Base-by-base conservation (phyloP, 1,139 yeast species). In the Suhomyces maxii region DNA sequence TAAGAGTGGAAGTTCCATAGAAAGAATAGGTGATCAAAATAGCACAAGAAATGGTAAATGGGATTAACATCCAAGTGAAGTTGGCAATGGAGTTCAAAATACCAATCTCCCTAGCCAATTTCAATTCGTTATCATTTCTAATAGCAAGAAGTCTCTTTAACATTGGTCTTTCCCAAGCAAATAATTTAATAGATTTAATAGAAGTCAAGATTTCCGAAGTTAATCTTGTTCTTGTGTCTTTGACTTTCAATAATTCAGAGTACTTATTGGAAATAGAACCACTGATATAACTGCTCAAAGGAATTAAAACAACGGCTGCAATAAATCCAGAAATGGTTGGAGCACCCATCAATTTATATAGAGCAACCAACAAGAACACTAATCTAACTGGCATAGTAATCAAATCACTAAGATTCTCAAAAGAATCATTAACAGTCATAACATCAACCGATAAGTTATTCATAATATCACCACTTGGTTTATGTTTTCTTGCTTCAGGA, bases 101-200 rank as follows among this genome's bases (percentile, higher is more conserved):
- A 28, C 76, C 77, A 41, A 68, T 61, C 42, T 55, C 61, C 45
- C 58, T 65, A 39, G 62, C 56, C 33, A 62, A 61, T 12, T 42
- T 47, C 48, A 72, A 63, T 51, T 73, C 77, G 41, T 67, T 60
- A 25, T 61, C 67, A 49, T 71, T 71, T 62, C 78, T 67, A 30
- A 71, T 57, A 6, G 56, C 63, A 36, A 61, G 58, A 39, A 73
- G 61, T 48, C 69, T 62, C 25, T 58, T 55, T 51, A 71, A 54
- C 71, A 72, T 69, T 13, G 78, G 76, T 32, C 53, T 50, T 47
- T 71, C 76, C 76, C 76, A 71, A 6, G 73, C 67, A 50, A 70
- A 71, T 37, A 71, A 63, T 47, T 73, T 73, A 50, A 73, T 63
- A 39, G 72, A 68, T 47, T 72, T 73, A 23, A 72, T 68, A 3